Evolutionary conservation across 1,139 yeast genomes (phyloP).

Genomic region (Candida anutae): DNA sequence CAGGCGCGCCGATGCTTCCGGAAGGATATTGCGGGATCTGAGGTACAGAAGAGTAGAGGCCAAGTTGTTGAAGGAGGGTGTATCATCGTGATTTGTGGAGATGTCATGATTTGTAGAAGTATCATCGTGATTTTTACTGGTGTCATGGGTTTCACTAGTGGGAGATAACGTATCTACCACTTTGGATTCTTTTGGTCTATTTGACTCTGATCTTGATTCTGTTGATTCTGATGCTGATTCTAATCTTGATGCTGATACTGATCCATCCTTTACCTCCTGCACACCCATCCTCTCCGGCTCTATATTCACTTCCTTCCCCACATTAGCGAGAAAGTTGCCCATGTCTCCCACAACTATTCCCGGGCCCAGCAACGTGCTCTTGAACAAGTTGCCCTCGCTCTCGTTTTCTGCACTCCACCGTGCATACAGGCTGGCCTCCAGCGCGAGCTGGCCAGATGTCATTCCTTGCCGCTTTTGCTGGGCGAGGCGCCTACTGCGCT

Average conservation of each 20-base stretch:
- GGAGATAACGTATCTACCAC: not conserved
- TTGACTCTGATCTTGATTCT: too few relatives aligned
- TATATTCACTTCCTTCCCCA: too few relatives aligned
- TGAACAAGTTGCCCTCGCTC: constrained; percentile 9
- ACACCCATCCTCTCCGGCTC: too few relatives aligned
- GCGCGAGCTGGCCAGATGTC: constrained; percentile 42
- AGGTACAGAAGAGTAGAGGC: constrained; percentile 53
- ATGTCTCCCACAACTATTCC: too few relatives aligned
- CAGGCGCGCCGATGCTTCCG: constrained; percentile 8
- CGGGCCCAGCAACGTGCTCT: too few relatives aligned
- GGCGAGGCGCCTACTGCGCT: constrained; percentile 30
- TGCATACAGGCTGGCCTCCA: constrained; percentile 30
- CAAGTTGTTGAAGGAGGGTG: constrained; percentile 34
- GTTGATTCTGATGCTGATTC: too few relatives aligned
- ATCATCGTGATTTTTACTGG: constrained; percentile 1
- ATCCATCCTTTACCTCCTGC: too few relatives aligned
- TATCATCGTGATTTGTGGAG: constrained; percentile 4
- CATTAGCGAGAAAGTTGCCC: too few relatives aligned
- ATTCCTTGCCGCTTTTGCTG: constrained; percentile 21
- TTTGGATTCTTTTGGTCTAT: constrained; percentile 1
- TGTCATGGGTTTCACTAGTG: not conserved
- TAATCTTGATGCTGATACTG: too few relatives aligned
- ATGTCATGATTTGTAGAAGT: too few relatives aligned
- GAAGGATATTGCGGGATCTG: constrained; percentile 34
- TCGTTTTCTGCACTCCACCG: constrained; percentile 23